Evolutionary conservation across 352 stramenopile species (phyloP).

Genomic region (Aphanomyces cochlioides): DNA sequence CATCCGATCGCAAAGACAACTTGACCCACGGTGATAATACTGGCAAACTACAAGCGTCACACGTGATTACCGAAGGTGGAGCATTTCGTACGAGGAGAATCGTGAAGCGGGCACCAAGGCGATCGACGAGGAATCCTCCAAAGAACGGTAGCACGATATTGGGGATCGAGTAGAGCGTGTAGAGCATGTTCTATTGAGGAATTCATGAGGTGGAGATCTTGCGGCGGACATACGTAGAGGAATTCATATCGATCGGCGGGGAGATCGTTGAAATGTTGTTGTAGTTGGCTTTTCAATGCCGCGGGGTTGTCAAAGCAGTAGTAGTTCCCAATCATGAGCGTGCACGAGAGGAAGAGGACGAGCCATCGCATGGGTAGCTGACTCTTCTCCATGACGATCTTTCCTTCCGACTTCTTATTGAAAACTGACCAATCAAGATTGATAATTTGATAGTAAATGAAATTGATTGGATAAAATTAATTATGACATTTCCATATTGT

Average conservation of each 20-base stretch:
- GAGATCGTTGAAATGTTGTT: constrained; percentile 70
- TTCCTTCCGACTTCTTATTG: not conserved
- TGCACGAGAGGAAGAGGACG: constrained; percentile 81
- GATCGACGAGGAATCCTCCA: constrained; percentile 87
- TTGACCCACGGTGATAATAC: constrained; percentile 77
- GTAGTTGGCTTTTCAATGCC: constrained; percentile 82
- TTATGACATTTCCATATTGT: too few species aligned
- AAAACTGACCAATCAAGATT: too few species aligned
- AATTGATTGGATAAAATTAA: too few species aligned
- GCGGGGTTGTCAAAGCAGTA: constrained; percentile 89
- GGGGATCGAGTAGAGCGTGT: constrained; percentile 90
- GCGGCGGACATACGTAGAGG: constrained; percentile 47
- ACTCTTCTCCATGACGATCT: constrained; percentile 62
- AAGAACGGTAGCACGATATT: constrained; percentile 93
- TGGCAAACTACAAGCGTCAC: constrained; percentile 51
- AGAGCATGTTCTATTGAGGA: constrained; percentile 85
- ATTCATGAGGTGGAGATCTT: not conserved
- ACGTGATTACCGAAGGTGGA: not conserved
- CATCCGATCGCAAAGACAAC: constrained; percentile 85
- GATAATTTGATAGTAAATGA: too few species aligned
- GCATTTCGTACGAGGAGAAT: constrained; percentile 43
- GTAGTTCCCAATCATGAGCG: constrained; percentile 89
- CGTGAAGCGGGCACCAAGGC: constrained; percentile 79
- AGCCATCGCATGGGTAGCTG: constrained; percentile 71
- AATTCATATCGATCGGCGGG: constrained; percentile 77